These are phyloP conservation scores for Osmanthus fragrans DNA, from an alignment of 257 asterid genomes.

Conservation along the genomic window DNA sequence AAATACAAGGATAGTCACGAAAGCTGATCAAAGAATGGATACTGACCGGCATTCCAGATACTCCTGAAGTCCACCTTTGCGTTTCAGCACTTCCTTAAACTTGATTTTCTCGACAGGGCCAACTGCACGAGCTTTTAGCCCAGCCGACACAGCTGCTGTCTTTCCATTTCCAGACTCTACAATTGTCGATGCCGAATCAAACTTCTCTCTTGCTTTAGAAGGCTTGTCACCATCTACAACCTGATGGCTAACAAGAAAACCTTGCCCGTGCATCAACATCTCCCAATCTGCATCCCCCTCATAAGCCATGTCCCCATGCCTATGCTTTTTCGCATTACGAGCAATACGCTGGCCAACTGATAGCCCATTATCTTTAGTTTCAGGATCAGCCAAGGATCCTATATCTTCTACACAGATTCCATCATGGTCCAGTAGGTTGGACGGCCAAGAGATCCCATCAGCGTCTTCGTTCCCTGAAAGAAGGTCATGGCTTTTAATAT, in stretches of 20 bases:
- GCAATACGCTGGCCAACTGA: slow-evolving; percentile 64
- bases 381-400: slow-evolving; percentile 43
- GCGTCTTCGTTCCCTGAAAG: slow-evolving; percentile 57
- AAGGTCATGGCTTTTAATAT: slow-evolving; percentile 36
- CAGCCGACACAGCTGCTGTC: slow-evolving; percentile 83
- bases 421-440: slow-evolving; percentile 44
- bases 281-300: slow-evolving; percentile 99
- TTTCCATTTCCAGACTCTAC: slow-evolving; percentile 67
- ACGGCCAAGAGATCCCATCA: slow-evolving; percentile 47
- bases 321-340: slow-evolving; percentile 69
- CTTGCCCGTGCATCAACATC: slow-evolving; percentile 72
- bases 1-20: slow-evolving; percentile 20
- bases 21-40: slow-evolving; percentile 13
- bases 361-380: slow-evolving; percentile 44
- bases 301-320: slow-evolving; percentile 96
- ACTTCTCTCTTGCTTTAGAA: slow-evolving; percentile 53
- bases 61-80: slow-evolving; percentile 94
- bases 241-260: slow-evolving; percentile 55
- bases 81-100: slow-evolving; percentile 88
- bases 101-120: slow-evolving; percentile 85
- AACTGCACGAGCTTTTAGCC: slow-evolving; percentile 83
- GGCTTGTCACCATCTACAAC: slow-evolving; percentile 38
- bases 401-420: slow-evolving; percentile 49
- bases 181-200: slow-evolving; percentile 36
- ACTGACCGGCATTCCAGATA: slow-evolving; percentile 93